Base-by-base conservation (phyloP, 306 rosid genomes). In the Inga oerstediana region DNA sequence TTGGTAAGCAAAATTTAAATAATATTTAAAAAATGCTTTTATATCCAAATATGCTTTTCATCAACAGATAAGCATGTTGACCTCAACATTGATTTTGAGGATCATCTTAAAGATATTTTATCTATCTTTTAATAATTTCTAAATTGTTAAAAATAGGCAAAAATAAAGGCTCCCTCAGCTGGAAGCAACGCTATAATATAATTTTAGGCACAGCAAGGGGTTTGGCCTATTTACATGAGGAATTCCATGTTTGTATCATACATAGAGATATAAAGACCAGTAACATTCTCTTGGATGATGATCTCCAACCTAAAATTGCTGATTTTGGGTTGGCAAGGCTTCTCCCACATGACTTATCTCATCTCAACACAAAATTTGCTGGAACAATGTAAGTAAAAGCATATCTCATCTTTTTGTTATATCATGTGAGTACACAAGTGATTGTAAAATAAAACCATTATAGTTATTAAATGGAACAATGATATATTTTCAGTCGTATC, bases 301-400 rank as follows among this genome's bases (percentile, higher is more conserved):
- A 66, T 66, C 37, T 66, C 0, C 72, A 66, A 32, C 72, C 72
- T 7, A 66, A 32, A 66, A 66, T 66, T 66, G 44, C 72, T 14
- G 72, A 66, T 16, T 66, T 66, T 35, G 72, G 72, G n/a, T 14
- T 66, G 5, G 72, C 45, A 2, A 66, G 72, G 12, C 72, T 66
- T 34, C 44, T 66, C 3, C 72, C 72, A 1, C 22, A 34, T 0
- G 45, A 32, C 45, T 37, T 15, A 34, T 34, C 72, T 66, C 72
- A 66, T 66, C 24, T 66, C 1, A 66, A 32, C 22, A 66, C 84
- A 41, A 62, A 89, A 74, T 90, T 92, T 84, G 97, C 93, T 1
- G 94, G 97, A 84, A 92, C 97, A 82, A 81, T 91, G 94, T 89
- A 81, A 89, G 94, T 80, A 16, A 48, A 82, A 61, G 44, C 13